Conservation (phyloP, 495 filamentous ascomycete species). For the Lepidopterella palustris region DNA sequence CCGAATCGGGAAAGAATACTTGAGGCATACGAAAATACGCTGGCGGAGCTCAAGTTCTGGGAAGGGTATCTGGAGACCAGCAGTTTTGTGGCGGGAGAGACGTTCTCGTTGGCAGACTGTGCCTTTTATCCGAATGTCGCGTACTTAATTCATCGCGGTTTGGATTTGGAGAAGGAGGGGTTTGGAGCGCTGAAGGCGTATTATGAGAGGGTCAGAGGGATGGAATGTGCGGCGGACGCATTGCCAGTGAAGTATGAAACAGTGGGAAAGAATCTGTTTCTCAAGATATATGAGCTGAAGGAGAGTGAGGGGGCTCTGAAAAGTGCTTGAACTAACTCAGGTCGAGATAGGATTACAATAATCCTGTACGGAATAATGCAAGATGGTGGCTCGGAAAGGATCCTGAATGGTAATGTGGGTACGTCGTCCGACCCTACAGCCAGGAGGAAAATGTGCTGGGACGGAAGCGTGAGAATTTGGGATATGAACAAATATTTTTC, state of each 20-base stretch:
- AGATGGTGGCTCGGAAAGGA: no score
- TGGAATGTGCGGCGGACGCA: neutral
- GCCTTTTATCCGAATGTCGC: neutral
- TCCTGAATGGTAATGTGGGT: no score
- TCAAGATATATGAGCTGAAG: neutral
- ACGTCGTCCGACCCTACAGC: no score
- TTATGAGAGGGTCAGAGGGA: neutral
- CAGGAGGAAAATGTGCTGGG: no score
- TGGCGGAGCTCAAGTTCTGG: neutral
- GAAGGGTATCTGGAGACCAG: neutral
- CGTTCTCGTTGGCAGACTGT: conserved; percentile 3
- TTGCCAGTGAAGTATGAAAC: conserved; percentile 1
- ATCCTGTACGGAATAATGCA: no score
- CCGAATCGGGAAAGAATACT: neutral
- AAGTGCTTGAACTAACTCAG: neutral
- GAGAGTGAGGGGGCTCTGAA: neutral
- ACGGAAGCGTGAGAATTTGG: no score
- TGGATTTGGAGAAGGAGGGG: neutral
- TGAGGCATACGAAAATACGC: neutral
- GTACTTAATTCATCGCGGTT: neutral
- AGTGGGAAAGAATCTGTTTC: neutral
- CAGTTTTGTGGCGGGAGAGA: neutral
- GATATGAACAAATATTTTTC: no score
- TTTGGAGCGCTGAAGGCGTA: neutral
- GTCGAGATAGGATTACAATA: neutral